Conservation (phyloP, 1,139 yeast genomes). For the Hanseniaspora uvarum region DNA sequence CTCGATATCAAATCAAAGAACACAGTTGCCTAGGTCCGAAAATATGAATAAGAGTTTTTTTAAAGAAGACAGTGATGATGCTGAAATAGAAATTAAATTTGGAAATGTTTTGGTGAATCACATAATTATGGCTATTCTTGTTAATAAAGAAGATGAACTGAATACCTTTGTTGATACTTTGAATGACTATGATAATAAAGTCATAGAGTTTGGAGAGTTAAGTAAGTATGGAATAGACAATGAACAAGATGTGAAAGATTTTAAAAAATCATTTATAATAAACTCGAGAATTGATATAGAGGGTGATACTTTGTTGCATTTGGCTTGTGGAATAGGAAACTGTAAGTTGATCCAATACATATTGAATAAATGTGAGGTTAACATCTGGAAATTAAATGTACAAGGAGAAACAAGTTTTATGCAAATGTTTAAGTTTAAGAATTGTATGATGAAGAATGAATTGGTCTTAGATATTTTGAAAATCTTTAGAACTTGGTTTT, state of each 20-base stretch:
- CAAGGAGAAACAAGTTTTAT: slow-evolving; percentile 76
- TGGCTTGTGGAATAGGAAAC: slow-evolving; percentile 94
- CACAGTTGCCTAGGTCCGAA: not conserved
- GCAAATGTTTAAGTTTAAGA: slow-evolving; percentile 73
- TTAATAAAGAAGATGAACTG: not conserved
- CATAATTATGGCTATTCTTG: slow-evolving; percentile 1
- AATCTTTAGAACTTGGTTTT: slow-evolving; percentile 57
- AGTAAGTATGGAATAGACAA: not conserved
- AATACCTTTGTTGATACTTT: not conserved
- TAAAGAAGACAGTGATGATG: not conserved
- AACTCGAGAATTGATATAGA: slow-evolving; percentile 70
- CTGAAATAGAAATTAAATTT: slow-evolving; percentile 2
- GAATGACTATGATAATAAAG: not conserved
- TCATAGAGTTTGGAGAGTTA: not conserved
- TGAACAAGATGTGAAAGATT: not conserved
- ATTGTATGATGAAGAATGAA: slow-evolving; percentile 46
- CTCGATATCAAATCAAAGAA: slow-evolving; percentile 1
- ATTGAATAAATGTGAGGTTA: slow-evolving; percentile 7
- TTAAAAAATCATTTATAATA: slow-evolving; percentile 19
- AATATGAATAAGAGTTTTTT: not conserved
- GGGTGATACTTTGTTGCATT: slow-evolving; percentile 89
- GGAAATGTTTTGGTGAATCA: slow-evolving; percentile 4
- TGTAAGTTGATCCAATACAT: slow-evolving; percentile 50
- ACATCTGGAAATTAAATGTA: slow-evolving; percentile 6
- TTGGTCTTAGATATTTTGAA: slow-evolving; percentile 24